Evolutionary conservation across 495 filamentous ascomycete genomes (phyloP), one percentile per base, ranked within the genome.

Genomic region (Corynascus novoguineensis): DNA sequence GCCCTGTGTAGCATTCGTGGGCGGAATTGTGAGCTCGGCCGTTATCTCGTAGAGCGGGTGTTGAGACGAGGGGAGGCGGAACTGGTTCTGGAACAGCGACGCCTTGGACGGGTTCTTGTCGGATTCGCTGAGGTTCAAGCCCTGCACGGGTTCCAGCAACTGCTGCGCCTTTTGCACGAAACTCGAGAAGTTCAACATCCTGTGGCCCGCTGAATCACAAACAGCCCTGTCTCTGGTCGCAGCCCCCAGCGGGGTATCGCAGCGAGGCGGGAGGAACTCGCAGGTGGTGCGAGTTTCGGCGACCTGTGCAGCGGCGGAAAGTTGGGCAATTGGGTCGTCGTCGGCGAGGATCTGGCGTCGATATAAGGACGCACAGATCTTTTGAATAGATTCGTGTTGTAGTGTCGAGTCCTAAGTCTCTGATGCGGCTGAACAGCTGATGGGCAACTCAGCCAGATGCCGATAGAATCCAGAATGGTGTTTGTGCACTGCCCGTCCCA

Each of bases 1-100:
- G 34, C 81, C 80, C 51, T 83, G 78, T 34, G 80, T 78, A 53
- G 74, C 70, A 63, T 77, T 76, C 27, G 80, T 79, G 24, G 86
- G 81, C 4, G 89, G 83, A 27, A 97, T 85, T 53, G 91, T 90
- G 27, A 98, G 81, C 72, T 98, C 92, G 62, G 95, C 91, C 52
- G 88, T 90, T 73, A 98, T 96, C 73, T 98, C 93, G 69, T 95
- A 90, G 31, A 96, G 78, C 14, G 93, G 95, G 46, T 83, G 89
- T 67, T 98, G 92, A 10, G 87, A 85, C 63, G 91, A 88, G 8
- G 93, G 93, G 5, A 98, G 85, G 57, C 92, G 89, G 74, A 97
- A 98, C 70, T 98, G 95, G 68, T 88, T 84, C 75, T 93, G 90
- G 76, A 97, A 98, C 49, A 97, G 81, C 49, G 84, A 86, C 31